A percentile compares a stretch with the other conserved stretches of the same genome.
These are phyloP conservation scores for Xylariaceae sp. DNA, from an alignment of 2,329 filamentous ascomycete genomes.

Conservation along the genomic window DNA sequence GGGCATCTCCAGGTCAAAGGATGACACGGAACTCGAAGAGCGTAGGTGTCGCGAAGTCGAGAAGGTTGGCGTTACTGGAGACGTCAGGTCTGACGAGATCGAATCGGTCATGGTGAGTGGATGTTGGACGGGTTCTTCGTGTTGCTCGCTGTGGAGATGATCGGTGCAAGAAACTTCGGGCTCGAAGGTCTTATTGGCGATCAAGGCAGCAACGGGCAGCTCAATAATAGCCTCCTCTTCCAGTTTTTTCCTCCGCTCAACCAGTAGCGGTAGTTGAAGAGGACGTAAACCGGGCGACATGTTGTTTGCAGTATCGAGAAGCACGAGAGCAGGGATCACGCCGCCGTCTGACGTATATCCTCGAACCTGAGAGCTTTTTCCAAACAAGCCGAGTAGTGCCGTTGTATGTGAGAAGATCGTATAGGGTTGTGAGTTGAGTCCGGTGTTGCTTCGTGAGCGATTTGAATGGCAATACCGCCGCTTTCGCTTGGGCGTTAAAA, in stretches of 20 bases:
- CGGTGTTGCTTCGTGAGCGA: background rate
- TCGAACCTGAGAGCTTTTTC: background rate
- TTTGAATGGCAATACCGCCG: background rate
- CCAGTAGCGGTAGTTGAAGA: constrained; percentile 28
- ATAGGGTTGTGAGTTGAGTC: background rate
- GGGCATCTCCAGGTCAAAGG: constrained; percentile 58
- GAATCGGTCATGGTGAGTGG: constrained; percentile 38
- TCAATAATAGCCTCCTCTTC: constrained; percentile 26
- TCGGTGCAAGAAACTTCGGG: constrained; percentile 40
- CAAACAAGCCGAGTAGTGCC: background rate
- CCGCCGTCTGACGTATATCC: constrained; percentile 13
- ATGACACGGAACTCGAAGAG: constrained; percentile 72
- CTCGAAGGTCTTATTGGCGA: constrained; percentile 22
- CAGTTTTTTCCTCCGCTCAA: constrained; percentile 29
- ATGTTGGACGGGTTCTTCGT: constrained; percentile 32
- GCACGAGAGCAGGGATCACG: constrained; percentile 17
- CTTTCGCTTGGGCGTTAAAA: background rate
- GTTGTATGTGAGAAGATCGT: background rate
- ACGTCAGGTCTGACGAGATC: constrained; percentile 60
- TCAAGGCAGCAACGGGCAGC: constrained; percentile 6
- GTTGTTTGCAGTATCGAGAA: constrained; percentile 6
- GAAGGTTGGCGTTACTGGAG: constrained; percentile 67
- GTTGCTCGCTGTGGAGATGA: constrained; percentile 4
- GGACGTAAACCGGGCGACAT: constrained; percentile 33
- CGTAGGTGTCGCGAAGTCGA: constrained; percentile 58